Base-by-base conservation (phyloP, 2,329 filamentous ascomycete genomes). In the Fusarium xylarioides region DNA sequence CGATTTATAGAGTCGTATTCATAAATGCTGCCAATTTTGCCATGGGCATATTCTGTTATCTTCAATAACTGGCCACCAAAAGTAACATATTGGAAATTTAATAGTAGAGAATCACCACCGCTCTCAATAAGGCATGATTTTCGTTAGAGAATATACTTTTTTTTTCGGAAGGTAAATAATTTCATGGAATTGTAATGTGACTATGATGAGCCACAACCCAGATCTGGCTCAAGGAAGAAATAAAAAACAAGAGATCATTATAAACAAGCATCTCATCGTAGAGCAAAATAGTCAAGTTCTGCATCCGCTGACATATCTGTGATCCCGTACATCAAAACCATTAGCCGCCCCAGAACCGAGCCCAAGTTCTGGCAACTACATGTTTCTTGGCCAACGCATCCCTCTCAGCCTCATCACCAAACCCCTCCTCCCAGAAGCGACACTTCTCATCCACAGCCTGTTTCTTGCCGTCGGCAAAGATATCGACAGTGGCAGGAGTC, bases 241-340 rank as follows among this genome's bases (percentile, higher is more conserved):
- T 15, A 23, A 12, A 9, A 19, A 26, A 1, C 4, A 9, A 26
- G 12, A 12, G 11, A 12, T 18, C 7, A 12, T 19, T 21, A 11
- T 12, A 28, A 15, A 9, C 4, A 28, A 15, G 18, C 44, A 21
- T 9, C 19, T 16, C 6, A 16, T 47, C 15, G 4, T 1, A 30
- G 2, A 9, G 4, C 1, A 4, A 16, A 30, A 10, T 4, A 4
- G 14, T 8, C 19, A 47, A 47, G 19, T 21, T 28, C 5, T 10
- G 21, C 15, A 32, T 5, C 8, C 3, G 7, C 15, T 23, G 5
- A 23, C 5, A 14, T 32, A 9, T 11, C 28, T 4, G 28, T 18
- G 3, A 10, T 32, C 21, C 15, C 11, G 21, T 5, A 32, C 21
- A 12, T 5, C 7, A n/a, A 14, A 8, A 11, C 9, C 3, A 26